Base-by-base conservation (phyloP, 345 rosid species). In the Kandelia obovata region DNA sequence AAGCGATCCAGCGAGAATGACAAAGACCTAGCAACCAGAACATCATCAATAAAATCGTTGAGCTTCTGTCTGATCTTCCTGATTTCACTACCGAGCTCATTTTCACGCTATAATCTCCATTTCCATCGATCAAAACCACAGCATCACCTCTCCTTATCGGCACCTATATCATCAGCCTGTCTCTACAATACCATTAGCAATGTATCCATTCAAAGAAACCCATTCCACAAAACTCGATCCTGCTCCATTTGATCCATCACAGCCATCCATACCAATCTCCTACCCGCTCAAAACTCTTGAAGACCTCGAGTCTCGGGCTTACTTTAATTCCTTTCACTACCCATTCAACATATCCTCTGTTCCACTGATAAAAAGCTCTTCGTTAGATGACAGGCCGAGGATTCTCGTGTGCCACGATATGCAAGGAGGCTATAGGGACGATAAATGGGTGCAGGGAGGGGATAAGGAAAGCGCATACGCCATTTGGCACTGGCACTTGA, bases 381-480 rank as follows among this genome's bases (percentile, higher is more conserved):
- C 73, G 8, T 71, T 78, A 30, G 81, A 83, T 27, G 30, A 79
- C 73, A 84, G 89, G 68, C 86, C 83, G 0, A 80, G 97, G 85
- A 67, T 83, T 59, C 76, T 93, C 80, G 96, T 91, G 9, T 91
- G 97, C 69, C 98, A 93, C 70, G 98, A 91, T 62, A 73, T 91
- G 88, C 71, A 86, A 63, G 94, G 91, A 56, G 96, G 94, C 2
- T 93, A 91, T 58, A 64, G 62, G 7, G 92, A 93, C 2, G 97
- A 91, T 20, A 88, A 88, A 77, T 91, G 92, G 98, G 72, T 91
- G 4, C 98, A 93, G 75, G 97, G 98, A 60, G 94, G 98, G 66
- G 60, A 20, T 9, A 85, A 86, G 47, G 80, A 76, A 2, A 81
- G 74, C 13, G 92, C 90, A 7, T 93, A 67, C 53, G 81, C 90